Percentiles rank a stretch among this genome's conserved stretches.
Conservation (phyloP, 768 basidiomycete genomes). For the Hericium coralloides region DNA sequence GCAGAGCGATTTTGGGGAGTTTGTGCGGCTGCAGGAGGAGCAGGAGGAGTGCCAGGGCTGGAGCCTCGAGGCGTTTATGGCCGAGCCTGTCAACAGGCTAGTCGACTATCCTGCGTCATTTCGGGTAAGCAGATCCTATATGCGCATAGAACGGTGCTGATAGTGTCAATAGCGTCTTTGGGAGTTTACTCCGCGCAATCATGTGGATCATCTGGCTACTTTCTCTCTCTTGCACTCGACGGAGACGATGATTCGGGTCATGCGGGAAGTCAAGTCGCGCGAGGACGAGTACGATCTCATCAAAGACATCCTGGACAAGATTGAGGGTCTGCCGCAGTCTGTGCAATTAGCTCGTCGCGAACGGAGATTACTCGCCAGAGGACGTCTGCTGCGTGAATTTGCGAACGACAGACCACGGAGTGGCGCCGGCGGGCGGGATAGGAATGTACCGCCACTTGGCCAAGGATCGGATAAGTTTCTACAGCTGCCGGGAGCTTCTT, state of each 20-base stretch:
- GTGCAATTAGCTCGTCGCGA: constrained; percentile 58
- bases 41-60: constrained; percentile 48
- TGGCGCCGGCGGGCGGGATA: neutral
- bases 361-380: constrained; percentile 65
- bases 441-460: neutral
- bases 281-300: constrained; percentile 82
- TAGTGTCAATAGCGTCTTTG: constrained; percentile 46
- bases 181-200: constrained; percentile 57
- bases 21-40: constrained; percentile 59
- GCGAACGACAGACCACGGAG: constrained; percentile 15
- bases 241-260: constrained; percentile 61
- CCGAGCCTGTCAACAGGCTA: constrained; percentile 69
- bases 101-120: constrained; percentile 66
- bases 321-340: constrained; percentile 49
- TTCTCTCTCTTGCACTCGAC: constrained; percentile 58
- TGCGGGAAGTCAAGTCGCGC: constrained; percentile 78
- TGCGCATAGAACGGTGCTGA: neutral
- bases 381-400: constrained; percentile 41
- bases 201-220: constrained; percentile 63
- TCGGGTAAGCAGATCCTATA: constrained; percentile 40
- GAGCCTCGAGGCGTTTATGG: constrained; percentile 57
- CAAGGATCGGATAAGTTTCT: neutral
- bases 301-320: constrained; percentile 47
- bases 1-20: constrained; percentile 77
- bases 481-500: neutral